Base-by-base conservation (phyloP, 2,329 filamentous ascomycete genomes). In the Alternaria triticina region DNA sequence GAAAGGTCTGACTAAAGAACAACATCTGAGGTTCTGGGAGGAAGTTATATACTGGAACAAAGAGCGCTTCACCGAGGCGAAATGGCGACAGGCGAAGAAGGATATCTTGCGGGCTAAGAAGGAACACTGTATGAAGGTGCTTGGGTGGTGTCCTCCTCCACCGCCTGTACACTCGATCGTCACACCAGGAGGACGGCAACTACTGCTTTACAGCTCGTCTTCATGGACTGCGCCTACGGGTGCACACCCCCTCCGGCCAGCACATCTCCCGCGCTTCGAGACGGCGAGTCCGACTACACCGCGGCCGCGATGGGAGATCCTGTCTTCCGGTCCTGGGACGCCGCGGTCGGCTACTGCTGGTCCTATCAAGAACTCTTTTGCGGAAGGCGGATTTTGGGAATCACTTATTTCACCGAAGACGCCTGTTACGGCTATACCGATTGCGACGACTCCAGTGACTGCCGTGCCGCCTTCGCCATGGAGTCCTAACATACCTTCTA, bases 361-460 rank as follows among this genome's bases (percentile, higher is more conserved):
- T 1, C 61, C 65, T 5, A 11, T 59, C 4, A 65, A 62, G 33
- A 73, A 73, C 11, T 62, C 71, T 1, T 74, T 74, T 47, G 63
- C 64, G 2, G 54, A 43, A 20, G 67, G 62, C 5, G 71, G 70
- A 8, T 65, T 64, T 45, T 70, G 70, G 70, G 67, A 60, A 17
- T 62, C 54, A 20, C 59, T 68, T 25, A 50, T 40, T 11, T 40
- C 59, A 11, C 43, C 61, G 9, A 64, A 64, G 28, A 63, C 52
- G 12, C 49, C 64, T 2, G 11, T 20, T 11, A 27, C 57, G 2
- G 40, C 17, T 9, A 30, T 46, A n/a, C 43, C 57, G 13, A 52
- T 23, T 15, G 4, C 45, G 11, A 23, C 49, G 3, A 52, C 50
- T 13, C 62, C 62, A 5, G 20, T 56, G 5, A 57, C 59, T 3